phyloP scores from a whole-genome alignment of 495 filamentous ascomycete species.

The Penicillium angulare region DNA sequence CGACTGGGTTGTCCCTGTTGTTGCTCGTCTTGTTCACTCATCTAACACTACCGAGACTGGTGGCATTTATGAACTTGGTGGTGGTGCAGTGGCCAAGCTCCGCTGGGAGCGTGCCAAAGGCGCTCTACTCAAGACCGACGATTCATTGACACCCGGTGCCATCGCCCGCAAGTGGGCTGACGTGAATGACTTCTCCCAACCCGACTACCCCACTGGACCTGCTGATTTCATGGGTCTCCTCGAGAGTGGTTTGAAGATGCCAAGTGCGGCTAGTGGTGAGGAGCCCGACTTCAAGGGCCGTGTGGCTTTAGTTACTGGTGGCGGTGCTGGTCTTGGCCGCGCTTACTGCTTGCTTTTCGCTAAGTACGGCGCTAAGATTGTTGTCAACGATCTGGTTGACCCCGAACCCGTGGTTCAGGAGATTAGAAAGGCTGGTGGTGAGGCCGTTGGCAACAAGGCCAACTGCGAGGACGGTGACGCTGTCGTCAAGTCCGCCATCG shows the following conservation, averaged over 20 bases:
- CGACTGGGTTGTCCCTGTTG: conserved; percentile 93
- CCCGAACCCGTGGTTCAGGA: conserved; percentile 91
- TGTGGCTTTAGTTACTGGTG: conserved; percentile 90
- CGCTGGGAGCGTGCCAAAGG: conserved; percentile 95
- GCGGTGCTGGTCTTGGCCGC: conserved; percentile 82
- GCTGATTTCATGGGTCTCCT: conserved; percentile 87
- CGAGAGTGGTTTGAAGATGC: conserved; percentile 79
- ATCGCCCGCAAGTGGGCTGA: conserved; percentile 85
- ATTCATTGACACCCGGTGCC: conserved; percentile 82
- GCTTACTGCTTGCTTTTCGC: conserved; percentile 91
- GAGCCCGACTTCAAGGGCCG: conserved; percentile 85
- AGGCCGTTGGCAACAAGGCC: conserved; percentile 91
- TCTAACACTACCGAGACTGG: conserved; percentile 84
- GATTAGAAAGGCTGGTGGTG: conserved; percentile 84
- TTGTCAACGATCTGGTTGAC: conserved; percentile 93
- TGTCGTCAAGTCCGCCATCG: conserved; percentile 90
- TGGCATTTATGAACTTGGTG: conserved; percentile 89
- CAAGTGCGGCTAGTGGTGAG: conserved; percentile 70
- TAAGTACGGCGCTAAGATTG: conserved; percentile 82
- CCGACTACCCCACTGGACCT: conserved; percentile 79
- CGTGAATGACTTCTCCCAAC: conserved; percentile 82
- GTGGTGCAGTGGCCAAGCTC: conserved; percentile 89
- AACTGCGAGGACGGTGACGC: conserved; percentile 91
- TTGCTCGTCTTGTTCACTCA: conserved; percentile 85
- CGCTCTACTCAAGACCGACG: conserved; percentile 85